A percentile compares a stretch with the other conserved stretches of the same genome.
phyloP scores from a whole-genome alignment of 2,329 filamentous ascomycete species.

The Alternaria metachromatica region DNA sequence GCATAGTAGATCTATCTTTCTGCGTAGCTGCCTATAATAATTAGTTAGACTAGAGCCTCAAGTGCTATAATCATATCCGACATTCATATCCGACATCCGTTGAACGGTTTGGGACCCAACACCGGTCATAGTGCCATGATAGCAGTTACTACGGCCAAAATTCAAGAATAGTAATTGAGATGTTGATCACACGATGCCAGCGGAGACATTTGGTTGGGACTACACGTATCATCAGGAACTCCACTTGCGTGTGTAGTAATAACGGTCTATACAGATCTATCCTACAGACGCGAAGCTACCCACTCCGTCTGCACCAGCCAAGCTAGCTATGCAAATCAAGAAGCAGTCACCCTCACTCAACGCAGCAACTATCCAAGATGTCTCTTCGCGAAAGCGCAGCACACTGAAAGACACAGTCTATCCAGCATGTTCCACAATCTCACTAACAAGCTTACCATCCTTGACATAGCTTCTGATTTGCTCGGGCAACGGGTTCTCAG shows the following conservation, averaged over 20 bases:
- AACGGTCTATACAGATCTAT: neutral
- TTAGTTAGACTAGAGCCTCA: too few relatives aligned
- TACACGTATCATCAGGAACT: too few relatives aligned
- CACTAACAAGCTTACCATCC: conserved; percentile 79
- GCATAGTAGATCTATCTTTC: too few relatives aligned
- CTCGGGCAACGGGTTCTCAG: conserved; percentile 84
- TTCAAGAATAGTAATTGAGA: too few relatives aligned
- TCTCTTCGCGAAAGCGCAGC: neutral
- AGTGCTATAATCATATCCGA: too few relatives aligned
- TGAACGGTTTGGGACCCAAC: too few relatives aligned
- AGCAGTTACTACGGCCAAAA: too few relatives aligned
- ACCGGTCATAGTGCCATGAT: too few relatives aligned
- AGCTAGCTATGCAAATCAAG: neutral
- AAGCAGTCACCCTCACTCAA: neutral
- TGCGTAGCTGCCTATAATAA: too few relatives aligned
- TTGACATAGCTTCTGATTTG: conserved; percentile 85
- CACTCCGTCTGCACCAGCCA: neutral
- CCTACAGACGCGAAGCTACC: neutral
- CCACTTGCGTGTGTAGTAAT: neutral
- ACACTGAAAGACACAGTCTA: conserved; percentile 46
- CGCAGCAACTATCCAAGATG: neutral
- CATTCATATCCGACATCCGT: too few relatives aligned
- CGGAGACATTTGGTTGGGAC: too few relatives aligned
- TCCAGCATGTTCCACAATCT: conserved; percentile 95
- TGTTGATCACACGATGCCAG: too few relatives aligned